Evolutionary conservation across 352 stramenopile species (phyloP), one percentile per base, ranked within the genome.

Genomic region (Globisporangium sylvaticum): DNA sequence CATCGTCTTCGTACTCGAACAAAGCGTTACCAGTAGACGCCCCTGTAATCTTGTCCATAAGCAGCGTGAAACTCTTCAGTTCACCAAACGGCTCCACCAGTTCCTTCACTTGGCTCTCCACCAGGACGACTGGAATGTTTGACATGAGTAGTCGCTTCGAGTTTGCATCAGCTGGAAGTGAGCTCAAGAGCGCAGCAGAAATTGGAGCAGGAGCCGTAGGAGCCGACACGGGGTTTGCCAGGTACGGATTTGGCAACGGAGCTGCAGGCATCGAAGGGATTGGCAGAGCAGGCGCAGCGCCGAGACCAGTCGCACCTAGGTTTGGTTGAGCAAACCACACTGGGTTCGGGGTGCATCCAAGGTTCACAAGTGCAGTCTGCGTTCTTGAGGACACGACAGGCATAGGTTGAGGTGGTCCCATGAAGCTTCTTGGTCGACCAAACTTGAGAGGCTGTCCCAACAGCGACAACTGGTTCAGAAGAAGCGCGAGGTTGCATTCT

Each of bases 401-500:
- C 70, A 94, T 81, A 3, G 84, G 85, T 68, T 94, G 87, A n/a
- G 85, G 79, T 2, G 88, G 88, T 1, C 88, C 88, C 69, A 92
- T 85, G 60, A 91, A 96, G 68, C 87, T 95, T 37, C 83, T 80
- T 1, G 88, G 88, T 8, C 88, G 81, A 22, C 88, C 88, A 78
- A 96, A 95, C 74, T 96, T 96, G 32, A 96, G 74, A 12, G 88
- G 88, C 42, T 92, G 84, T 2, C 87, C 87, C 10, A 95, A 73
- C 61, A 96, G 66, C 18, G 83, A 81, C 1, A 96, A 64, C 50
- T 94, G 87, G 64, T 96, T 96, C 25, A 96, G 60, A 54, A 96
- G 75, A 34, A 96, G 68, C 34, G 88, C 88, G 53, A 96, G 75
- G 65, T 92, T 96, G 62, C 87, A 95, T 69, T 96, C 88, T 52